phyloP scores from a whole-genome alignment of 208 protist genomes.

The Crithidia fasciculata region DNA sequence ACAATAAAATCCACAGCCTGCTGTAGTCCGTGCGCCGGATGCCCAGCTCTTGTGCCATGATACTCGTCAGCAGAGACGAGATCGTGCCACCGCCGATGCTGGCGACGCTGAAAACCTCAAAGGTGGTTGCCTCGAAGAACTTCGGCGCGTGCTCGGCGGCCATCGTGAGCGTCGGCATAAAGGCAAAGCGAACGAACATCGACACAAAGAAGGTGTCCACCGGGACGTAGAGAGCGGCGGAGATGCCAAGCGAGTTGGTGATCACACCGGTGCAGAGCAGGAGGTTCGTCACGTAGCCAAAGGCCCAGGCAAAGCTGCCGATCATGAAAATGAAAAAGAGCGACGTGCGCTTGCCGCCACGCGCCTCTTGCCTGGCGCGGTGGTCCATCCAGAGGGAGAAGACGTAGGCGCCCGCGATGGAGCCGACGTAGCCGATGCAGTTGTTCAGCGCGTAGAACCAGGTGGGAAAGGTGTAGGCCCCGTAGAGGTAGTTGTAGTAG shows the following conservation, averaged over 20 bases:
- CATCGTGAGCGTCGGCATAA: slow-evolving; percentile 59
- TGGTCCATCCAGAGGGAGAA: slow-evolving; percentile 48
- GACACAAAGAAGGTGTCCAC: slow-evolving; percentile 57
- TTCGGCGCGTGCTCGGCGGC: slow-evolving; percentile 61
- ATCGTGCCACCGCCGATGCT: slow-evolving; percentile 44
- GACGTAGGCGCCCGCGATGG: slow-evolving; percentile 46
- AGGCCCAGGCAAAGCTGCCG: slow-evolving; percentile 47
- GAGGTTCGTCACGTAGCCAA: slow-evolving; percentile 56
- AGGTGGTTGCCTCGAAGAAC: slow-evolving; percentile 48
- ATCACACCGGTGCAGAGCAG: slow-evolving; percentile 53
- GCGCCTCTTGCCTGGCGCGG: slow-evolving; percentile 36
- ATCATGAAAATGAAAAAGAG: slow-evolving; percentile 55
- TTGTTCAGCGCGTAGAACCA: slow-evolving; percentile 54
- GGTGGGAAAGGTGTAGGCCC: slow-evolving; percentile 32
- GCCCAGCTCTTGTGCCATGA: slow-evolving; percentile 30
- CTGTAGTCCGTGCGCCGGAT: slow-evolving; percentile 36
- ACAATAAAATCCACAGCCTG: slow-evolving; percentile 32
- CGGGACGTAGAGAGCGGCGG: slow-evolving; percentile 34
- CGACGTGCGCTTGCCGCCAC: slow-evolving; percentile 28
- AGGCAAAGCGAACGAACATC: slow-evolving; percentile 55
- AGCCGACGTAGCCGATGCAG: slow-evolving; percentile 38
- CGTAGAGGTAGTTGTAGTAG: slow-evolving; percentile 58
- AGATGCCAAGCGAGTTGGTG: slow-evolving; percentile 33
- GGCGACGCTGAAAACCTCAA: slow-evolving; percentile 57
- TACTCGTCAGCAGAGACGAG: slow-evolving; percentile 39